Evolutionary conservation across 1,284 basidiomycete genomes (phyloP).

Genomic region (Pyrrhoderma lamaoense): DNA sequence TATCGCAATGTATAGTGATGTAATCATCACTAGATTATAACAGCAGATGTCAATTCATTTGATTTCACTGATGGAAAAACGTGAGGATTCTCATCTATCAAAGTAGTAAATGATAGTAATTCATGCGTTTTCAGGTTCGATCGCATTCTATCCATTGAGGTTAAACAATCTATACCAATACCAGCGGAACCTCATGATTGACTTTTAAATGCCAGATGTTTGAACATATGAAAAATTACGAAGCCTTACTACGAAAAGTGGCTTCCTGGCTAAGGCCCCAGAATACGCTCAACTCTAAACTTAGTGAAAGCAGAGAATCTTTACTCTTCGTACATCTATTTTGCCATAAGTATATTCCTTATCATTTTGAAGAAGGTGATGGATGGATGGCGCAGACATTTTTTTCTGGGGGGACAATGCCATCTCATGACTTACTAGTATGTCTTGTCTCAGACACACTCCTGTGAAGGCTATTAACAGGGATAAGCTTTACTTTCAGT

Average conservation of each 20-base stretch:
- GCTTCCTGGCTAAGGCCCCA: constrained; percentile 54
- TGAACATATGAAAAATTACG: constrained; percentile 79
- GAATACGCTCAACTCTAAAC: constrained; percentile 9
- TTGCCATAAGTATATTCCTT: constrained; percentile 61
- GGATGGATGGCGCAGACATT: constrained; percentile 78
- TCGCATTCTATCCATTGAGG: constrained; percentile 69
- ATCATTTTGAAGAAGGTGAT: constrained; percentile 68
- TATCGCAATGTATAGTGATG: background rate
- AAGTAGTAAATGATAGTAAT: background rate
- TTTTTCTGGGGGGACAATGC: constrained; percentile 66
- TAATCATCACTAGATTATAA: constrained; percentile 43
- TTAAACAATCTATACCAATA: constrained; percentile 20
- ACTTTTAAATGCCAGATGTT: constrained; percentile 48
- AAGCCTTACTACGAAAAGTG: constrained; percentile 57
- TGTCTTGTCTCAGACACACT: constrained; percentile 18
- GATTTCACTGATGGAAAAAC: constrained; percentile 46
- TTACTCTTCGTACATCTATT: constrained; percentile 73
- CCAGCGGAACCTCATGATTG: background rate
- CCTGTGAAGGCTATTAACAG: background rate
- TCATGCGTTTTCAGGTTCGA: constrained; percentile 47
- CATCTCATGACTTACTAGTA: constrained; percentile 62
- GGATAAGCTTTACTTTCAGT: constrained; percentile 58
- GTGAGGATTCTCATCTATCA: constrained; percentile 30
- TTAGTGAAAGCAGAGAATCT: constrained; percentile 32
- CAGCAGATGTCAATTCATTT: constrained; percentile 64